Conservation (phyloP, 2,329 filamentous ascomycete species). For the Ilyonectria sp. region DNA sequence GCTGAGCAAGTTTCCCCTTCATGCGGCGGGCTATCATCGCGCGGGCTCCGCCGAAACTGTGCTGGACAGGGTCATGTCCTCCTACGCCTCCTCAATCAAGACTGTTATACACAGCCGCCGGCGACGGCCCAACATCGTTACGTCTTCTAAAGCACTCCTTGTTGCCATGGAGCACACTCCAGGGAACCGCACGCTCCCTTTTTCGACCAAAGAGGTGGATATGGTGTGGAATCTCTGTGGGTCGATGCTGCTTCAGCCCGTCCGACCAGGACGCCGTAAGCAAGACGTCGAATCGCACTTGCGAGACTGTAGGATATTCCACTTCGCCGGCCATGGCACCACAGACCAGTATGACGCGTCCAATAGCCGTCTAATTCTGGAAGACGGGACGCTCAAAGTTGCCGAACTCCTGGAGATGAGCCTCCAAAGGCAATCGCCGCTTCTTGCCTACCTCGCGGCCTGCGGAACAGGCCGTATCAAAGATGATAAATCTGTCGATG, state of each 20-base stretch:
- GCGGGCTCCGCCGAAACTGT: neutral
- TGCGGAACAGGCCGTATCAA: neutral
- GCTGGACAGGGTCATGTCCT: neutral
- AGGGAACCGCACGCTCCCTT: neutral
- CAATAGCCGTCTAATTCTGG: neutral
- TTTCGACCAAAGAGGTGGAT: neutral
- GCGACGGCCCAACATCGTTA: too few relatives aligned
- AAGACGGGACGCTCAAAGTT: neutral
- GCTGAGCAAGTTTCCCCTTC: neutral
- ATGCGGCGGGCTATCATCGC: neutral
- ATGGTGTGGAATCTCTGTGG: neutral
- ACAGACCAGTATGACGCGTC: neutral
- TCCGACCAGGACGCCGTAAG: neutral
- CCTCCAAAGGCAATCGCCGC: neutral
- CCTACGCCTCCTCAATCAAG: neutral
- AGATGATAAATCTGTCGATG: neutral
- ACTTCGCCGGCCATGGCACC: neutral
- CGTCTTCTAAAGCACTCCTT: neutral
- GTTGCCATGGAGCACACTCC: neutral
- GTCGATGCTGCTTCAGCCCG: neutral
- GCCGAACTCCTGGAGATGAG: neutral
- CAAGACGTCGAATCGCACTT: neutral
- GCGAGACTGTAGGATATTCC: neutral
- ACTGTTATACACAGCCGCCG: neutral
- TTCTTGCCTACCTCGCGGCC: neutral